Evolutionary conservation across 2,329 filamentous ascomycete species (phyloP), one percentile per base, ranked within the genome.

Genomic region (Aspergillus floridensis): DNA sequence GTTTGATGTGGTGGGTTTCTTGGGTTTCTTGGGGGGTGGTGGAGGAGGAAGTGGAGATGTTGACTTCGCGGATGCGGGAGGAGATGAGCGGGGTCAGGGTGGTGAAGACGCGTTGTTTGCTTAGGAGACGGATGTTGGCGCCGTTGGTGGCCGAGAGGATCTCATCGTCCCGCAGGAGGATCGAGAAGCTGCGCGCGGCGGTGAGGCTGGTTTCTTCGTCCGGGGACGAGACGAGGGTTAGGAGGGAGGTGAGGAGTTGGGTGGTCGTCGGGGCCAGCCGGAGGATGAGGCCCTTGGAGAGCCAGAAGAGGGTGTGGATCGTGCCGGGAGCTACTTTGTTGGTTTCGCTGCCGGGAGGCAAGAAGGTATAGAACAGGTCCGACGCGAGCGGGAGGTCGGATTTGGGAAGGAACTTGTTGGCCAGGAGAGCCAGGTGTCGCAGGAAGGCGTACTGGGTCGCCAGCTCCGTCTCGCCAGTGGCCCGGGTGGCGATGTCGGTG

Each of bases 101-200:
- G 31, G 80, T 81, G 73, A 89, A 89, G 46, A 84, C 80, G 61
- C 84, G 85, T 66, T 89, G 87, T 67, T 86, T 87, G 64, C 84
- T 82, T 2, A 89, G 77, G 3, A 86, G 78, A 3, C 86, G 83
- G 41, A 89, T 82, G 19, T 81, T 80, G 61, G 86, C 87, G 62
- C 85, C 82, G 65, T 89, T 89, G 41, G 80, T 74, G 60, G 84
- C 81, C 12, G 80, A 85, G 38, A 89, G 74, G 22, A 89, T 76
- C 62, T 87, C 84, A 64, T 88, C 85, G 2, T 84, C 80, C 26
- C 83, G 78, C 5, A 89, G 79, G 3, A 89, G 79, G 8, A 83
- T 82, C 14, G 80, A 73, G 66, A 89, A 89, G 26, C 83, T 81
- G 51, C 81, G 80, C 1, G 86, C 83, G 38, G 84, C 79, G 12